Evolutionary conservation across 345 rosid genomes (phyloP).

Genomic region (Brassica carinata): DNA sequence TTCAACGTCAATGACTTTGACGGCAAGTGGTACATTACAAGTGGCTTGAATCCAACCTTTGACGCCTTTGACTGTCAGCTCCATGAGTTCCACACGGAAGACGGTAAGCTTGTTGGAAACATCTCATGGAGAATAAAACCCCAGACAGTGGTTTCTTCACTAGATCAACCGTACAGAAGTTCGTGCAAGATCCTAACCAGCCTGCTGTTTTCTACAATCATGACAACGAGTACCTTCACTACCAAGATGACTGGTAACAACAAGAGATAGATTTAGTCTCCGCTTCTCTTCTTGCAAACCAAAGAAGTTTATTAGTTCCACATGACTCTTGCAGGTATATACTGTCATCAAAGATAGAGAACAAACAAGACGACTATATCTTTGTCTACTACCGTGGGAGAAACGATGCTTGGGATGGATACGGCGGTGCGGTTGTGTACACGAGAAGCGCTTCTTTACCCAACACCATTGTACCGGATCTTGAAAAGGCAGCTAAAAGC

Average conservation of each 20-base stretch:
- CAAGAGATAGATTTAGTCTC: background rate
- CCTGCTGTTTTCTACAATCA: conserved; percentile 86
- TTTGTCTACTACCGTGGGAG: conserved; percentile 87
- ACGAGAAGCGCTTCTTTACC: conserved; percentile 81
- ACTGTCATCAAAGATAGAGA: conserved; percentile 74
- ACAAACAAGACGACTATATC: conserved; percentile 68
- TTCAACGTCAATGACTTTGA: conserved; percentile 74
- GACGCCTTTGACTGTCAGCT: conserved; percentile 84
- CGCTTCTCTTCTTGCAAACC: background rate
- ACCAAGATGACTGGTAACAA: conserved; percentile 92
- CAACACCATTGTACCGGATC: conserved; percentile 73
- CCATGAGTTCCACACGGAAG: conserved; percentile 82
- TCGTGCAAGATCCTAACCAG: conserved; percentile 73
- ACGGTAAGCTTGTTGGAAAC: conserved; percentile 71
- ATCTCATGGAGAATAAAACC: conserved; percentile 82
- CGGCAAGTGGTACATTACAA: conserved; percentile 87
- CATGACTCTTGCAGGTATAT: conserved; percentile 96
- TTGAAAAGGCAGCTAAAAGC: conserved; percentile 73
- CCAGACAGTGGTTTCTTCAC: conserved; percentile 81
- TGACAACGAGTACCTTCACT: conserved; percentile 89
- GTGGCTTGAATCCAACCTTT: conserved; percentile 92
- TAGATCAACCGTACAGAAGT: conserved; percentile 63
- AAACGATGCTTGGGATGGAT: conserved; percentile 99
- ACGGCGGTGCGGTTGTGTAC: conserved; percentile 93
- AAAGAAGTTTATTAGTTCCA: no score